A percentile compares a stretch with the other conserved stretches of the same genome.
Evolutionary conservation across 2,329 filamentous ascomycete species (phyloP).

Genomic region (Pestalotiopsis sp.): DNA sequence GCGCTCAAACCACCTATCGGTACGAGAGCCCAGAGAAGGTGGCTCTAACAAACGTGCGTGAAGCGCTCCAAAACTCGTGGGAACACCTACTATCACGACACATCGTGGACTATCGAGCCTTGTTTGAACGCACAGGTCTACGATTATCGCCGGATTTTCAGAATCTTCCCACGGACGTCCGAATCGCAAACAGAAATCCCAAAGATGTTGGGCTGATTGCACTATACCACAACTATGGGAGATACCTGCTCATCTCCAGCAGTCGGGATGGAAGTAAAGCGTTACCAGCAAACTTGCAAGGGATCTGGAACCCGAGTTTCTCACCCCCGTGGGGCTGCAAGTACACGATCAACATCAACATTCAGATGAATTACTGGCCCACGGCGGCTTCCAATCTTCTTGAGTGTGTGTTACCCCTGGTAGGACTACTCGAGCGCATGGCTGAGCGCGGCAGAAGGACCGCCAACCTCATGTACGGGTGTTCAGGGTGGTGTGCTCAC

Average conservation of each 20-base stretch:
- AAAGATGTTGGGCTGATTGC: conserved; percentile 26
- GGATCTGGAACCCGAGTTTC: conserved; percentile 45
- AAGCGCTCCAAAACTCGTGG: conserved; percentile 23
- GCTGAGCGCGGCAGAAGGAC: conserved; percentile 7
- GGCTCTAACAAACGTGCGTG: conserved; percentile 28
- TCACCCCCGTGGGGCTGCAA: conserved; percentile 48
- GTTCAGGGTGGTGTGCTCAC: conserved; percentile 10
- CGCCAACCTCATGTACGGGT: conserved; percentile 10
- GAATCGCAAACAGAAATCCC: conserved; percentile 16
- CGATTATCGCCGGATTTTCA: conserved; percentile 26
- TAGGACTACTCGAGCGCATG: conserved; percentile 14
- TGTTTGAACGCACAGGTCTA: conserved; percentile 25
- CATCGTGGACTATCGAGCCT: conserved; percentile 20
- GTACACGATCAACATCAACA: conserved; percentile 54
- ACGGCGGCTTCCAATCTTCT: conserved; percentile 22
- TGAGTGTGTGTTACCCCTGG: conserved; percentile 8
- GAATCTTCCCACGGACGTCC: conserved; percentile 20
- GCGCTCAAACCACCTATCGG: conserved; percentile 42
- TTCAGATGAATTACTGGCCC: conserved; percentile 57
- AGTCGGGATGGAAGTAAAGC: conserved; percentile 14
- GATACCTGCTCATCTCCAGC: conserved; percentile 21
- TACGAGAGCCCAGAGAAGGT: conserved; percentile 26
- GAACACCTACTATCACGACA: conserved; percentile 20
- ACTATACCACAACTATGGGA: conserved; percentile 19
- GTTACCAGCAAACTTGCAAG: conserved; percentile 46